These are phyloP conservation scores for Neurospora cerealis DNA, from an alignment of 495 filamentous ascomycete genomes.

Conservation along the genomic window DNA sequence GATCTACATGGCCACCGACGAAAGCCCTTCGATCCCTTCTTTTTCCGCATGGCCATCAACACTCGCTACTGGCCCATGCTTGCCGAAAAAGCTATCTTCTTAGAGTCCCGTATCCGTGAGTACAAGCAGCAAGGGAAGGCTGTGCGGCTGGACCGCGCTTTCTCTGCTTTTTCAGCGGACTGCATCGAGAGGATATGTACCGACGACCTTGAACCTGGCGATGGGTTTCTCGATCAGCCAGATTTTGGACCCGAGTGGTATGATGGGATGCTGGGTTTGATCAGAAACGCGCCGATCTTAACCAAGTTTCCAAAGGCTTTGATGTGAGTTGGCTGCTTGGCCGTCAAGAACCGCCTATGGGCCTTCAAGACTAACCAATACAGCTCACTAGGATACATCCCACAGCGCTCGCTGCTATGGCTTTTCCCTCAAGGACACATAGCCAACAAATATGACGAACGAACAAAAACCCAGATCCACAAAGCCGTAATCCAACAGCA, in stretches of 20 bases:
- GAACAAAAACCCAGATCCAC: conserved; percentile 3
- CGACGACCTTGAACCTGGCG: background rate
- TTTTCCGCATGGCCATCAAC: conserved; percentile 8
- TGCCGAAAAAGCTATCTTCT: background rate
- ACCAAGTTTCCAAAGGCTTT: conserved; percentile 10
- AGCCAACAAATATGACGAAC: background rate
- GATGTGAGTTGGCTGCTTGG: conserved; percentile 1
- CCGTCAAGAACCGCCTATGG: background rate
- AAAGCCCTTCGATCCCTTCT: conserved; percentile 12
- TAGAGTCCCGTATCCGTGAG: background rate
- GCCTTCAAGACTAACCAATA: background rate
- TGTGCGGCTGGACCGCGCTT: conserved; percentile 22
- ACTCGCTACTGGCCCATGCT: conserved; percentile 10
- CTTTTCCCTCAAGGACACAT: conserved; percentile 7
- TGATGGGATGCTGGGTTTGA: conserved; percentile 5
- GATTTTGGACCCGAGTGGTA: conserved; percentile 8
- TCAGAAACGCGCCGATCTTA: conserved; percentile 10
- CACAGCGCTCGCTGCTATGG: conserved; percentile 6
- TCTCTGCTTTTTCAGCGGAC: conserved; percentile 9
- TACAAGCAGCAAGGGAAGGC: conserved; percentile 6
- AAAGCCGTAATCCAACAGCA: background rate
- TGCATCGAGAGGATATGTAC: conserved; percentile 5
- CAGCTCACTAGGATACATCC: background rate
- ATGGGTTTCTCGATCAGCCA: conserved; percentile 3
- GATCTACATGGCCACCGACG: conserved; percentile 12